A percentile compares a stretch with the other conserved stretches of the same genome.
Evolutionary conservation across 106 monocot species (phyloP).

Genomic region (Iris macrosiphon): DNA sequence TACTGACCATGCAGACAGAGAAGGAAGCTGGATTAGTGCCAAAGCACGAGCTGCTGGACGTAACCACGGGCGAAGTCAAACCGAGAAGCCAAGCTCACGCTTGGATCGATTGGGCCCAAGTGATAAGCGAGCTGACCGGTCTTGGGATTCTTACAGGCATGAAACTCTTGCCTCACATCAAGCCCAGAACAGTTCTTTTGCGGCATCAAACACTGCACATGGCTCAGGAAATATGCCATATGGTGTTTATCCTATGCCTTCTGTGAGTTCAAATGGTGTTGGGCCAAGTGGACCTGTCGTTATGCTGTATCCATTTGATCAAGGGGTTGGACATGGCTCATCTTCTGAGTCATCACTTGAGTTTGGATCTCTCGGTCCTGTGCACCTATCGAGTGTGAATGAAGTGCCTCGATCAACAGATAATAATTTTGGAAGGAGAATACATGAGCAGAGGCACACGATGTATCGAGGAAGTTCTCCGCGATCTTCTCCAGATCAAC

Average conservation of each 20-base stretch:
- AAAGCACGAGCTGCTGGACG: conserved; percentile 35
- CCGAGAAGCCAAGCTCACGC: conserved; percentile 26
- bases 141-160: conserved; percentile 30
- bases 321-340: conserved; percentile 19
- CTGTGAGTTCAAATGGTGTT: conserved; percentile 27
- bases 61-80: conserved; percentile 24
- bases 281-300: conserved; percentile 27
- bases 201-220: conserved; percentile 8
- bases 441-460: conserved; percentile 29
- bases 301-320: conserved; percentile 51
- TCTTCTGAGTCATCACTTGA: conserved; percentile 40
- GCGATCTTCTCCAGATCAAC: conserved; percentile 44
- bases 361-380: conserved; percentile 57
- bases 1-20: conserved; percentile 38
- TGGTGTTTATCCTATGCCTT: conserved; percentile 27
- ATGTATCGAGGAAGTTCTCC: conserved; percentile 23
- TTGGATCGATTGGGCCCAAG: conserved; percentile 11
- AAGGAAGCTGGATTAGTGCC: conserved; percentile 54
- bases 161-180: conserved; percentile 20
- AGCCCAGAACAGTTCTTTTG: conserved; percentile 15
- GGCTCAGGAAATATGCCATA: conserved; percentile 22
- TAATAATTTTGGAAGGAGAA: conserved; percentile 12
- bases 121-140: conserved; percentile 27
- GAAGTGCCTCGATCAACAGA: conserved; percentile 17
- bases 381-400: conserved; percentile 12